Percentiles rank a stretch among this genome's conserved stretches.
Evolutionary conservation across 2,329 filamentous ascomycete genomes (phyloP).

Genomic region (Penicillium sp.): DNA sequence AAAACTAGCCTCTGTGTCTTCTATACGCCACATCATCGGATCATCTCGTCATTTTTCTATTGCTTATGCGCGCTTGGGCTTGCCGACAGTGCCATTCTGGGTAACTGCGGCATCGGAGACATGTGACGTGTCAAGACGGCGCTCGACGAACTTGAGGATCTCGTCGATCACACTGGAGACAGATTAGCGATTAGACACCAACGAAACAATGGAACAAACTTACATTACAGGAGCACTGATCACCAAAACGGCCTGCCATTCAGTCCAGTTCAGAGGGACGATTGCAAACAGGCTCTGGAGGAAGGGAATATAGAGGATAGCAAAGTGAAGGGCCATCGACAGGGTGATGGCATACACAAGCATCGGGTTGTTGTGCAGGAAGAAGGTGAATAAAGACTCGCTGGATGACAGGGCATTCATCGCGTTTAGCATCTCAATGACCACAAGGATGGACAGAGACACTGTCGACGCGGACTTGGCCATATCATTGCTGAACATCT

Average conservation of each 20-base stretch:
- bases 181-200: conserved; percentile 1
- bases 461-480: conserved; percentile 90
- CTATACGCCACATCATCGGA: conserved; percentile 7
- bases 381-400: conserved; percentile 88
- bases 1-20: background rate
- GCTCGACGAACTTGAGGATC: conserved; percentile 74
- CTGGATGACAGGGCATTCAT: conserved; percentile 97
- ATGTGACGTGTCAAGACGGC: conserved; percentile 55
- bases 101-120: conserved; percentile 16
- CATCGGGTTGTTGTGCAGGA: conserved; percentile 98
- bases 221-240: conserved; percentile 93
- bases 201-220: conserved; percentile 46
- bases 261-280: conserved; percentile 75
- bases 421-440: conserved; percentile 99
- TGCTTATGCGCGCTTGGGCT: conserved; percentile 38
- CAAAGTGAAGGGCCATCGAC: conserved; percentile 94
- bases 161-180: conserved; percentile 72
- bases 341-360: conserved; percentile 90
- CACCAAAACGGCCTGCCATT: conserved; percentile 87
- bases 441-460: conserved; percentile 84
- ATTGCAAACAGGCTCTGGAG: conserved; percentile 89
- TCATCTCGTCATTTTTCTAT: conserved; percentile 14
- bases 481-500: conserved; percentile 85
- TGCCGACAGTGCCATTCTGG: conserved; percentile 33
- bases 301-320: conserved; percentile 86